Percentiles rank a stretch among this genome's conserved stretches.
These are phyloP conservation scores for Argentina anserina DNA, from an alignment of 306 rosid species.

Conservation along the genomic window DNA sequence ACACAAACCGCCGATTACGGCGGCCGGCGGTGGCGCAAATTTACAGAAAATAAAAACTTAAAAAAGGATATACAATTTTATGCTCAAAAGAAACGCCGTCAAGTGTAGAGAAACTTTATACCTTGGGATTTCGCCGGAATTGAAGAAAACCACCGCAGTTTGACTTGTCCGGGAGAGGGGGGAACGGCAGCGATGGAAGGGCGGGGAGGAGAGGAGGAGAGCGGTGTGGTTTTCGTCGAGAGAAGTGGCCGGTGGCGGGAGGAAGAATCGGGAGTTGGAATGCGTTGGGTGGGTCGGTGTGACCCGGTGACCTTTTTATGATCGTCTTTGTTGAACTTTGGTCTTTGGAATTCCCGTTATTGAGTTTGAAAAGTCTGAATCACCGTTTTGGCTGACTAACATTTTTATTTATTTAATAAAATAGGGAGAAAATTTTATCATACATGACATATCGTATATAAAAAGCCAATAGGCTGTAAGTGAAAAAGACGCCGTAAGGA, in stretches of 20 bases:
- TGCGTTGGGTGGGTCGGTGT: not conserved
- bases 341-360: not conserved
- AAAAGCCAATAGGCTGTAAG: too few species aligned
- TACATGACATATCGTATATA: too few species aligned
- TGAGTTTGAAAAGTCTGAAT: not conserved
- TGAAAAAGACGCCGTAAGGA: too few species aligned
- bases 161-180: not conserved
- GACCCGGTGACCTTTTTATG: not conserved
- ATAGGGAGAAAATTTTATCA: too few species aligned
- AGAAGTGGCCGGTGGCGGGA: not conserved
- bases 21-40: not conserved
- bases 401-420: too few species aligned
- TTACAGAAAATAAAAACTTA: not conserved
- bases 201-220: not conserved
- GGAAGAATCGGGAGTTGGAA: not conserved
- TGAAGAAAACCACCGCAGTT: not conserved
- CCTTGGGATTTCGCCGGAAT: not conserved
- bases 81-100: not conserved
- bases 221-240: not conserved
- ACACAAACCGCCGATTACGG: not conserved
- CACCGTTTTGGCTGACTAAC: too few species aligned
- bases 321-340: not conserved
- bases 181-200: not conserved
- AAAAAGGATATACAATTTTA: not conserved
- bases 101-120: not conserved